Evolutionary conservation across 2,329 filamentous ascomycete genomes (phyloP).

Genomic region (Zasmidium angulare): DNA sequence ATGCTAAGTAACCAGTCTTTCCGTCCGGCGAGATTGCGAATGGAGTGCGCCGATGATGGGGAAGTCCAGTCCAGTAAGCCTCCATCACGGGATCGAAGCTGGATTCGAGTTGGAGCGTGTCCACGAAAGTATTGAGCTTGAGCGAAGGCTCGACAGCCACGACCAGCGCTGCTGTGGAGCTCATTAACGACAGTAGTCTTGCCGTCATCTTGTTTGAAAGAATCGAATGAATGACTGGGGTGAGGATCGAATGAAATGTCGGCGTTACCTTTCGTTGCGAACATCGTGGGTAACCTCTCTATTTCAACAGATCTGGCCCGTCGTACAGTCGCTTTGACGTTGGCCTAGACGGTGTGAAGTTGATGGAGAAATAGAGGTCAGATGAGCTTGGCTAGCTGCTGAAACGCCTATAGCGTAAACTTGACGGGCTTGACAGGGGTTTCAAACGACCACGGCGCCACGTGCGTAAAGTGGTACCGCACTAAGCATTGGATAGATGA

Average conservation of each 20-base stretch:
- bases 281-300: background rate
- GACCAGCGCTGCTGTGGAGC: slow-evolving; percentile 33
- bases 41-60: slow-evolving; percentile 62
- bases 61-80: slow-evolving; percentile 62
- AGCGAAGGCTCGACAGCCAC: slow-evolving; percentile 40
- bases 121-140: slow-evolving; percentile 43
- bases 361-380: slow-evolving; percentile 3
- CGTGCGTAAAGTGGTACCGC: background rate
- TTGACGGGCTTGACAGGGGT: background rate
- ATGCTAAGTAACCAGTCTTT: slow-evolving; percentile 59
- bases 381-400: background rate
- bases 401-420: slow-evolving; percentile 6
- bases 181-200: slow-evolving; percentile 17
- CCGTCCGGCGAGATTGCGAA: slow-evolving; percentile 63
- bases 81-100: slow-evolving; percentile 59
- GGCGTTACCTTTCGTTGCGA: background rate
- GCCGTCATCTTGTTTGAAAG: slow-evolving; percentile 16
- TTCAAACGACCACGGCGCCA: slow-evolving; percentile 4
- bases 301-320: background rate
- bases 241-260: slow-evolving; percentile 2
- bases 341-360: background rate
- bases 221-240: slow-evolving; percentile 11
- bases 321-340: background rate
- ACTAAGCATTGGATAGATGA: slow-evolving; percentile 3
- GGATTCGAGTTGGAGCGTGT: slow-evolving; percentile 49